Base-by-base conservation (phyloP, 2,329 filamentous ascomycete species). In the Calonectria pteridis region DNA sequence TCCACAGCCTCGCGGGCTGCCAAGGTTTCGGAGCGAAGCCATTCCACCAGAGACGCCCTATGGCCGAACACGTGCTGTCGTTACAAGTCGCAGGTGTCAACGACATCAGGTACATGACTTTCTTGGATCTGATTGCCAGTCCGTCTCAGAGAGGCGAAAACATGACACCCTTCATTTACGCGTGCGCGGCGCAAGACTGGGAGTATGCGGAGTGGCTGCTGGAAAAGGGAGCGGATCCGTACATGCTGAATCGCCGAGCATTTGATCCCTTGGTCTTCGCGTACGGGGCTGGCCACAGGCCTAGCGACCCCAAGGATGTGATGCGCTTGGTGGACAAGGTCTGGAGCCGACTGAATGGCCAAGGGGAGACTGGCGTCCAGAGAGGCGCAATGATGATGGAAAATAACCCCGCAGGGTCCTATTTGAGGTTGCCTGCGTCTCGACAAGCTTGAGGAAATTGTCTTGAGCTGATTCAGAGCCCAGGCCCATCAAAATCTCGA, bases 121-220 rank as follows among this genome's bases (percentile, higher is more conserved):
- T 72, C 26, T 6, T 1, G 16, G 63, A 67, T 6, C 29, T 33
- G 3, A 59, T 62, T 16, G 0, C 1, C 50, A 29, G 33, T 3
- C 10, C n/a, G 4, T 1, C 10, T 14, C 33, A 5, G 11, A 59
- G 53, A 7, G 33, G 14, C 3, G 69, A 67, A 35, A 20, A 67
- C 23, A 35, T 67, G 40, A 72, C 69, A 3, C 69, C 63, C 2
- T 71, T 71, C 26, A 35, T 59, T n/a, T 66, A 46, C 13, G 69
- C 69, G 26, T 66, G 62, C 50, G 50, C 69, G 13, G n/a, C 18
- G 10, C 62, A 66, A 29, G 69, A 71, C 23, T 66, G 37, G 59
- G 69, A 58, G 6, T 37, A 35, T n/a, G 69, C 59, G 16, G 69
- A 66, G 16, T 71, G 62, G 59, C n/a, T 71, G 14, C 18, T 71